Conservation (phyloP, 495 filamentous ascomycete genomes). For the Melanomma pulvis-pyrius region DNA sequence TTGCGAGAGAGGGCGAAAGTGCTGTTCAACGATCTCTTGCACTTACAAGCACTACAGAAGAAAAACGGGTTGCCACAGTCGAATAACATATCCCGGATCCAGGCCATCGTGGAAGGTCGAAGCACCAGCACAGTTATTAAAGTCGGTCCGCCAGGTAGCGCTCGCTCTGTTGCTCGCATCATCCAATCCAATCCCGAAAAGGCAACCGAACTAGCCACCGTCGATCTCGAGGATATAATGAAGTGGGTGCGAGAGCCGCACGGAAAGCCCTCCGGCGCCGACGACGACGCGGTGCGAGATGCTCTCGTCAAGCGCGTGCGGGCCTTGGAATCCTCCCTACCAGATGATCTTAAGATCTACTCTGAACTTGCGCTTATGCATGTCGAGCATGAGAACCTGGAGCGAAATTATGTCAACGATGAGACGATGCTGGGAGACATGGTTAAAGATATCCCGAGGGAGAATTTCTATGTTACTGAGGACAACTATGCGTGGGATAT, state of each 20-base stretch:
- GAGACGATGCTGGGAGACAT: conserved; percentile 44
- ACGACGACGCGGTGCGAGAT: conserved; percentile 30
- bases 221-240: conserved; percentile 31
- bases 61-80: conserved; percentile 25
- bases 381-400: conserved; percentile 41
- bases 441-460: conserved; percentile 38
- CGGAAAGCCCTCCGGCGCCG: conserved; percentile 19
- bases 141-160: conserved; percentile 25
- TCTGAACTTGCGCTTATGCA: conserved; percentile 41
- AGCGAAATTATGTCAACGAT: conserved; percentile 40
- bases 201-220: conserved; percentile 23
- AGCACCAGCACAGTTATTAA: neutral
- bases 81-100: conserved; percentile 11
- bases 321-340: conserved; percentile 32
- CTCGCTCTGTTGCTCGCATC: conserved; percentile 20
- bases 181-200: conserved; percentile 26
- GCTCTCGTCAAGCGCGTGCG: conserved; percentile 35
- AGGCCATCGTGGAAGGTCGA: conserved; percentile 30
- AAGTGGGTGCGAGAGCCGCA: conserved; percentile 32
- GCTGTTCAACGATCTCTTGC: conserved; percentile 23
- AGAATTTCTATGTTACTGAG: conserved; percentile 39
- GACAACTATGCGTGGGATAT: conserved; percentile 41
- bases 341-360: conserved; percentile 26
- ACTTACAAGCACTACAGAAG: conserved; percentile 32
- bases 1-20: conserved; percentile 23